Base-by-base conservation (phyloP, 2,329 filamentous ascomycete species). In the Ceratocystis cubensis region DNA sequence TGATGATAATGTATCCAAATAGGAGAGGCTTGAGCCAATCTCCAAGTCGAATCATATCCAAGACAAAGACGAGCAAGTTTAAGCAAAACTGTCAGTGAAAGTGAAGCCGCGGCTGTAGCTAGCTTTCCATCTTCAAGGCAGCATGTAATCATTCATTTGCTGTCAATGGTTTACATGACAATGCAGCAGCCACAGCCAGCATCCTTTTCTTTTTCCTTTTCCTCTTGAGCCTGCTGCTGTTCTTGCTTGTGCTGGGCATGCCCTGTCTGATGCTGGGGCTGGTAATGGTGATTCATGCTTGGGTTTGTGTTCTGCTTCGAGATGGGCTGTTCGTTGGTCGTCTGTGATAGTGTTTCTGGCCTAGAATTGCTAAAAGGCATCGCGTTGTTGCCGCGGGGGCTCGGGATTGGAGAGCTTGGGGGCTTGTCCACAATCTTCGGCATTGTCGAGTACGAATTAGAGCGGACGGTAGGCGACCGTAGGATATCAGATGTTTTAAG, bases 381-480 rank as follows among this genome's bases (percentile, higher is more conserved):
- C 28, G 44, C 28, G 3, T 50, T 61, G 46, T 66, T 64, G 50
- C 61, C 50, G 28, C 61, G 64, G 15, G 77, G 74, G 70, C 75
- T 78, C 57, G 72, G 70, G 20, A 69, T 69, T 2, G 78, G 76
- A 67, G 74, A 68, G 5, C 67, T 64, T 3, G 67, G 61, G 5
- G 61, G 50, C 57, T 66, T 75, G 63, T 81, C 80, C 61, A 76
- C 76, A 53, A 85, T 85, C 73, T 78, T 84, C 50, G 83, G 83
- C 79, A 86, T 86, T 17, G 83, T 85, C 48, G 84, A 85, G 72
- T 86, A 87, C 2, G 81, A 82, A 10, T 50, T 57, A 30, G 65
- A 63, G n/a, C 75, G 73, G 28, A 76, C 73, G 3, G 76, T 77
- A 17, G 81, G 80, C 69, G 79, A 82, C 45, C 66, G 65, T 13